A percentile compares a stretch with the other conserved stretches of the same genome.
Conservation (phyloP, 495 filamentous ascomycete genomes). For the Penicillium turbatum region DNA sequence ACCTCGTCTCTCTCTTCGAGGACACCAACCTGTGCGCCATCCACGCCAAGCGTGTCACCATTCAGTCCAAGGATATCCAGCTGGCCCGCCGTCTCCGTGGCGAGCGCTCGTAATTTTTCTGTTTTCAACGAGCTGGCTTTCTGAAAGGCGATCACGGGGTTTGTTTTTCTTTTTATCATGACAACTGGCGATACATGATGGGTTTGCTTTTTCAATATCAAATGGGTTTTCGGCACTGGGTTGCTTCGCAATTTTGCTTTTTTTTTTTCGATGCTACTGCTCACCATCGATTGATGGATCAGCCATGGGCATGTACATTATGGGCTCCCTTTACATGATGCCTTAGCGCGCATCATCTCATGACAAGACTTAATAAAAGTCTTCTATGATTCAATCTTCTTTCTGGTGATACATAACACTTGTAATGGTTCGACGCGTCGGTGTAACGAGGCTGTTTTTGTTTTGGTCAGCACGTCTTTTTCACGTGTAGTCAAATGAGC, state of each 20-base stretch:
- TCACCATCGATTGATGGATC: slow-evolving; percentile 30
- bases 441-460: neutral
- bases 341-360: slow-evolving; percentile 36
- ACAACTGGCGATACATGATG: slow-evolving; percentile 49
- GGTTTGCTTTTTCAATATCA: slow-evolving; percentile 47
- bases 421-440: slow-evolving; percentile 12
- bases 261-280: slow-evolving; percentile 37
- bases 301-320: slow-evolving; percentile 49
- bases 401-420: too few relatives aligned
- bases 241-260: slow-evolving; percentile 37
- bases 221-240: slow-evolving; percentile 42
- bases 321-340: slow-evolving; percentile 27
- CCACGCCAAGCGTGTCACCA: slow-evolving; percentile 99
- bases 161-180: slow-evolving; percentile 40
- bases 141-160: slow-evolving; percentile 49
- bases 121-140: slow-evolving; percentile 17
- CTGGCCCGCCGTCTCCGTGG: slow-evolving; percentile 94
- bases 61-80: slow-evolving; percentile 95
- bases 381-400: slow-evolving; percentile 33
- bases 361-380: slow-evolving; percentile 28
- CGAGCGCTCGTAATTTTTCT: slow-evolving; percentile 70
- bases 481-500: too few relatives aligned
- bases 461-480: too few relatives aligned
- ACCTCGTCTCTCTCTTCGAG: slow-evolving; percentile 99
- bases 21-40: slow-evolving; percentile 99